Base-by-base conservation (phyloP, 2,329 filamentous ascomycete species). In the Xylariaceae sp. region DNA sequence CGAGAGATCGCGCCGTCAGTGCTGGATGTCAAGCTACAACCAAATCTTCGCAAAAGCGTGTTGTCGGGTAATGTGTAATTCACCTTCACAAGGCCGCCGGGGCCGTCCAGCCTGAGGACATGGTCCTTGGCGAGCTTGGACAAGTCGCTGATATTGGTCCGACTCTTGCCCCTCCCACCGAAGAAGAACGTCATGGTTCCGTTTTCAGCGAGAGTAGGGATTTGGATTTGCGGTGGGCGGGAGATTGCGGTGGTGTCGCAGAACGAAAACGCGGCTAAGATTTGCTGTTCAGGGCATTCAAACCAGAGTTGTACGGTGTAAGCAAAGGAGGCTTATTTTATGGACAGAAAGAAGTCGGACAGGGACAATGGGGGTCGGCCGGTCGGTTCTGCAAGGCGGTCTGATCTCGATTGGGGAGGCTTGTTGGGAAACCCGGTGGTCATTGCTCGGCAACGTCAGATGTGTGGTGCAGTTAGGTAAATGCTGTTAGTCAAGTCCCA, bases 51-150 rank as follows among this genome's bases (percentile, higher is more conserved):
- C 35, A 43, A 19, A 19, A 19, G 54, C 31, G 43, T 47, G 19
- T 19, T 19, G 19, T 19, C 19, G 46, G 50, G 45, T 48, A 47
- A 40, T 39, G 5, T 42, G 19, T 19, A 19, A 57, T 39, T 58
- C 54, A 80, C 78, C 73, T 80, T 81, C 57, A 73, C 69, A 48
- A 70, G 64, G 49, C 72, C 76, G 51, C 73, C 73, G 41, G 76
- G 74, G 35, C 80, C 78, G 39, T 81, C 79, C 35, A 81, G 72
- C 62, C 74, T 80, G 49, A 72, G 70, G 54, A 81, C 70, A 72
- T 79, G 75, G 32, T 81, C 79, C 56, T 76, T 75, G 44, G 80
- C 80, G 67, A 82, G 80, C 64, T 78, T 79, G 54, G 79, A 74
- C 42, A 83, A 71, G 64, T 83, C 80, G 46, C 76, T 72, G 29